phyloP scores from a whole-genome alignment of 2,329 filamentous ascomycete genomes.

The Anisogramma anomala region DNA sequence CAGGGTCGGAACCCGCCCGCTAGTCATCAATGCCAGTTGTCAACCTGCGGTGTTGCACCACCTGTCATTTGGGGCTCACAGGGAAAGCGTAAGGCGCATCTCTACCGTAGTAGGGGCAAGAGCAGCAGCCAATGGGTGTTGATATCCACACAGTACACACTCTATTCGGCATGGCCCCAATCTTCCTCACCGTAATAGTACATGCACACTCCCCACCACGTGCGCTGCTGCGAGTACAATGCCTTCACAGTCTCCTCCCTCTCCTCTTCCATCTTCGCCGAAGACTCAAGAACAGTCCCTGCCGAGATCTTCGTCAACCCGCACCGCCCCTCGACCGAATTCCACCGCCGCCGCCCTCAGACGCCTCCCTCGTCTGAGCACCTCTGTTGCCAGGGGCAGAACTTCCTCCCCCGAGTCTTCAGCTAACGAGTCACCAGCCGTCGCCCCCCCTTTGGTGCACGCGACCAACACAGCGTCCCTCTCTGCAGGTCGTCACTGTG shows the following conservation, averaged over 20 bases:
- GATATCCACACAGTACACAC: slow-evolving; percentile 10
- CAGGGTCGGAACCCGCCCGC: too few species aligned
- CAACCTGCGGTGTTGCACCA: not conserved
- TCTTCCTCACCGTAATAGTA: slow-evolving; percentile 11
- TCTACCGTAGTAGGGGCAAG: not conserved
- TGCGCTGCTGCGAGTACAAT: slow-evolving; percentile 9
- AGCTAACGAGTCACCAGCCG: slow-evolving; percentile 4
- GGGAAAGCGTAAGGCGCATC: not conserved
- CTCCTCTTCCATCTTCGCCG: slow-evolving; percentile 3
- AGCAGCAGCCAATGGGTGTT: not conserved
- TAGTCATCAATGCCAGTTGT: not conserved
- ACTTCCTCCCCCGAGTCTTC: slow-evolving; percentile 10
- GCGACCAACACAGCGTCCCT: slow-evolving; percentile 5
- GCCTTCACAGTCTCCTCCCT: slow-evolving; percentile 13
- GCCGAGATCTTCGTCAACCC: slow-evolving; percentile 8
- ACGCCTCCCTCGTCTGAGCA: slow-evolving; percentile 3
- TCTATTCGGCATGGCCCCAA: slow-evolving; percentile 9
- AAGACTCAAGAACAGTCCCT: slow-evolving; percentile 4
- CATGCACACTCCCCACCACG: slow-evolving; percentile 1
- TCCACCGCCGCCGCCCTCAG: slow-evolving; percentile 6
- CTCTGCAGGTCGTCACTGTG: not conserved
- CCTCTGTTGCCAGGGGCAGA: not conserved
- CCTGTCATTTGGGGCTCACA: not conserved
- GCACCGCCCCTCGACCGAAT: slow-evolving; percentile 8
- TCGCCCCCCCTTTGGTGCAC: slow-evolving; percentile 5